A percentile compares a stretch with the other conserved stretches of the same genome.
Evolutionary conservation across 75 land plant genomes (phyloP).

Genomic region (Gnetum montanum): DNA sequence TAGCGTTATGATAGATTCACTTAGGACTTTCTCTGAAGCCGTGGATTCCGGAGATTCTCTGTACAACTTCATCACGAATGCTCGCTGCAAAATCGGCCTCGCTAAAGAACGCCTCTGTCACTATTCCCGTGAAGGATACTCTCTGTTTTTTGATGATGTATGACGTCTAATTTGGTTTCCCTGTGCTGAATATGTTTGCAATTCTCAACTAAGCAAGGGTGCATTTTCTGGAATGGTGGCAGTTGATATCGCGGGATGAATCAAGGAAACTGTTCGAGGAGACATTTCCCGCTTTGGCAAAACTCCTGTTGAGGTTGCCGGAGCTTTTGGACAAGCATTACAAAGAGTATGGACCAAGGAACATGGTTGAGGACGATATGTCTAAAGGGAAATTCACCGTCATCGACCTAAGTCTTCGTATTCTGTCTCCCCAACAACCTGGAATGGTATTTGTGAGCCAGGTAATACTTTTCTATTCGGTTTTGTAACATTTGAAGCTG

Average conservation of each 20-base stretch:
- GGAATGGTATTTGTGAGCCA: slow-evolving; percentile 65
- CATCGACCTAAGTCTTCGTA: slow-evolving; percentile 21
- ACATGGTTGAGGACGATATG: background rate
- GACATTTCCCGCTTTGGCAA: slow-evolving; percentile 54
- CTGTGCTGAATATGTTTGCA: too few species aligned
- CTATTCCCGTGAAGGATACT: slow-evolving; percentile 28
- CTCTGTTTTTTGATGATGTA: slow-evolving; percentile 56
- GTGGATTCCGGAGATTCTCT: slow-evolving; percentile 42
- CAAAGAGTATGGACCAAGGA: background rate
- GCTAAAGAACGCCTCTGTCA: slow-evolving; percentile 5
- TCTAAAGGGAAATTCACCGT: slow-evolving; percentile 4
- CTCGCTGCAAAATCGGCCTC: slow-evolving; percentile 24
- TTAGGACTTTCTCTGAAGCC: slow-evolving; percentile 31
- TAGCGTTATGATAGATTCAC: slow-evolving; percentile 19
- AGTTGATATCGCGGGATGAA: slow-evolving; percentile 45
- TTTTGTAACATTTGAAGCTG: too few species aligned
- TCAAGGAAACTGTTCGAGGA: slow-evolving; percentile 54
- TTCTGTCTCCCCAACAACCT: slow-evolving; percentile 38
- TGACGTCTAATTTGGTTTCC: background rate
- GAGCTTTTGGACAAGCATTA: slow-evolving; percentile 53
- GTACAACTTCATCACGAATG: slow-evolving; percentile 26
- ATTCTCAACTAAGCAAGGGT: too few species aligned
- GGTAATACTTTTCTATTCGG: slow-evolving; percentile 17
- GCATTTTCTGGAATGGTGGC: slow-evolving; percentile 3
- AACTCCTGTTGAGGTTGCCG: slow-evolving; percentile 58